These are phyloP conservation scores for Ophiostoma fasciatum DNA, from an alignment of 2,329 filamentous ascomycete genomes.

Conservation along the genomic window DNA sequence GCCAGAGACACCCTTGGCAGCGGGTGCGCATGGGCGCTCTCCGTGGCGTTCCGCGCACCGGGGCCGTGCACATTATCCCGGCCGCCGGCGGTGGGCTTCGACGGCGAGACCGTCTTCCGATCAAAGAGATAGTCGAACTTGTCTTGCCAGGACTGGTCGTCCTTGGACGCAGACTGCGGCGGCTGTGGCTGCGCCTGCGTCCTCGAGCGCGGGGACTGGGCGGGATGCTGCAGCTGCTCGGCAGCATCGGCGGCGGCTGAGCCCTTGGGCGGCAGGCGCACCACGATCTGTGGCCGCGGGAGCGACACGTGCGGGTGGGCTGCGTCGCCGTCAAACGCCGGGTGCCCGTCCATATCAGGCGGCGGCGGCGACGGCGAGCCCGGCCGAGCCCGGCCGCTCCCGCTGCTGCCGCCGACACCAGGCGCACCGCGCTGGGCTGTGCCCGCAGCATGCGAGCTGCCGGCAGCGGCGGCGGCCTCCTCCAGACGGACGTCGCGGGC, in stretches of 20 bases:
- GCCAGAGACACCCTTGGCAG: too few species aligned
- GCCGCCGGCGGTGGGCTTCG: conserved; percentile 35
- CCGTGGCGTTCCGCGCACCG: neutral
- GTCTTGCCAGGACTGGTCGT: conserved; percentile 45
- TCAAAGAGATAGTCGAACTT: conserved; percentile 68
- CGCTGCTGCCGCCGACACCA: too few species aligned
- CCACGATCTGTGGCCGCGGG: conserved; percentile 56
- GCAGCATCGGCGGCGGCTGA: conserved; percentile 15
- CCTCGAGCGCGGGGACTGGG: too few species aligned
- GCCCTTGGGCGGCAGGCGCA: conserved; percentile 57
- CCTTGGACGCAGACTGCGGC: neutral
- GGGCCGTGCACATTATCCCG: too few species aligned
- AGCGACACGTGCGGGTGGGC: conserved; percentile 53
- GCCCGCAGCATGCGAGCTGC: neutral
- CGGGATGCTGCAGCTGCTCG: too few species aligned
- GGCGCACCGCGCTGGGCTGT: too few species aligned
- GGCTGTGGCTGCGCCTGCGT: neutral
- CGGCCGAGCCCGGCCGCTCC: conserved; percentile 18
- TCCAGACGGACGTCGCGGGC: conserved; percentile 33
- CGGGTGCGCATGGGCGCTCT: too few species aligned
- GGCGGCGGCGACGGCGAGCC: conserved; percentile 57
- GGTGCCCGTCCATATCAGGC: conserved; percentile 54
- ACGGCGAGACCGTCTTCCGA: conserved; percentile 42
- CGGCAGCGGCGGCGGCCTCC: conserved; percentile 13
- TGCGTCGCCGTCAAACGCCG: conserved; percentile 54